These are phyloP conservation scores for Thalassiosira profunda DNA, from an alignment of 108 stramenopile species.

Conservation along the genomic window DNA sequence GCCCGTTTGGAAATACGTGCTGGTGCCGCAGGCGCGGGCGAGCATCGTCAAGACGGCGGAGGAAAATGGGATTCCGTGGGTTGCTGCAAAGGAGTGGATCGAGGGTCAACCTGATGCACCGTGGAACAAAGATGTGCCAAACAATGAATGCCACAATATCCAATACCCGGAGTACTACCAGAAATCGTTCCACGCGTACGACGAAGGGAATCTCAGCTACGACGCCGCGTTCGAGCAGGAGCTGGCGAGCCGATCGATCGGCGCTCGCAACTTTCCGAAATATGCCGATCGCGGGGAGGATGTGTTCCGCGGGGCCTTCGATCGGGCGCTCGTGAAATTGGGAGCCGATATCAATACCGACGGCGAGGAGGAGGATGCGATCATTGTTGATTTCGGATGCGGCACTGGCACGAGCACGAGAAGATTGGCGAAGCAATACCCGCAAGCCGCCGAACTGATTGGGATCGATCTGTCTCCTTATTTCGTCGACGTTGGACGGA, in stretches of 20 bases:
- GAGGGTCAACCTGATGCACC: slow-evolving; percentile 38
- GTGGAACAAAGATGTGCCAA: slow-evolving; percentile 22
- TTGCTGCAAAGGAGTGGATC: slow-evolving; percentile 58
- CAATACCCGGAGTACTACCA: slow-evolving; percentile 57
- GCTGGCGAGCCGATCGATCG: slow-evolving; percentile 72
- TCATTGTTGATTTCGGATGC: slow-evolving; percentile 75
- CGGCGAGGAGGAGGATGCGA: slow-evolving; percentile 8
- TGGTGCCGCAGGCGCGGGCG: slow-evolving; percentile 79
- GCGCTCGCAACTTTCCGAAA: slow-evolving; percentile 81
- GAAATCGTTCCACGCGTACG: slow-evolving; percentile 78
- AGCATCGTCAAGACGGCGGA: slow-evolving; percentile 80
- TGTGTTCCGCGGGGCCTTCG: slow-evolving; percentile 78
- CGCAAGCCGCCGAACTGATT: slow-evolving; percentile 52
- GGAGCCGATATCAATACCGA: slow-evolving; percentile 48
- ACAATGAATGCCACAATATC: slow-evolving; percentile 16
- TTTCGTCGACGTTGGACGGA: slow-evolving; percentile 61
- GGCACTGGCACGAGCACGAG: slow-evolving; percentile 84
- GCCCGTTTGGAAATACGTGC: slow-evolving; percentile 73
- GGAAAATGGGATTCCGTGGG: slow-evolving; percentile 79
- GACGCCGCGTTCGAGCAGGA: slow-evolving; percentile 85
- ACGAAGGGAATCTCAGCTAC: slow-evolving; percentile 75
- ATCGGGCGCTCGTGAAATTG: slow-evolving; percentile 55
- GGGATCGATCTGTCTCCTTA: slow-evolving; percentile 83
- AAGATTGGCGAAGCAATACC: slow-evolving; percentile 62
- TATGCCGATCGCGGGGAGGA: slow-evolving; percentile 71